These are phyloP conservation scores for Stylonectria norvegica DNA, from an alignment of 2,329 filamentous ascomycete genomes.

Conservation along the genomic window DNA sequence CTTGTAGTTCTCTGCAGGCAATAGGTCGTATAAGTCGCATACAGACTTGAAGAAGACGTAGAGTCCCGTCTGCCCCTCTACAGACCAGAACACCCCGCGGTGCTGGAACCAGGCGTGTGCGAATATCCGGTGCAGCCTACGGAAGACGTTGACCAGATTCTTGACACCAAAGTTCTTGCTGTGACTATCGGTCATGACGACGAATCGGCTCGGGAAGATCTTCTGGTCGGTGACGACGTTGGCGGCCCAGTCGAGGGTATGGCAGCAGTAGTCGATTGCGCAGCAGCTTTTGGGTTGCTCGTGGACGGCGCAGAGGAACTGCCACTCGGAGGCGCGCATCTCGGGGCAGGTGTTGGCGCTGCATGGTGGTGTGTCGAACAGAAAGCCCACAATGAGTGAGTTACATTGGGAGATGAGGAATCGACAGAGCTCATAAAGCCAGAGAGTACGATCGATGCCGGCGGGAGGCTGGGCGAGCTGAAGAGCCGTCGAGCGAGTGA, in stretches of 20 bases:
- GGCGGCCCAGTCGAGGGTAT: slow-evolving; percentile 96
- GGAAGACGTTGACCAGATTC: slow-evolving; percentile 92
- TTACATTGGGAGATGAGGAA: slow-evolving; percentile 96
- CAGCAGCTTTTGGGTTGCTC: slow-evolving; percentile 96
- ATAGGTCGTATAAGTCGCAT: slow-evolving; percentile 84
- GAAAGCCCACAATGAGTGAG: slow-evolving; percentile 84
- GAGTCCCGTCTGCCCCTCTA: slow-evolving; percentile 85
- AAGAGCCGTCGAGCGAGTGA: slow-evolving; percentile 71
- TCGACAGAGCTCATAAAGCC: slow-evolving; percentile 96
- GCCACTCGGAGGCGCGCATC: slow-evolving; percentile 98
- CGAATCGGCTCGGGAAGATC: slow-evolving; percentile 85
- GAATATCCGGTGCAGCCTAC: slow-evolving; percentile 91
- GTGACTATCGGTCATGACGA: slow-evolving; percentile 52
- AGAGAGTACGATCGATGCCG: slow-evolving; percentile 80
- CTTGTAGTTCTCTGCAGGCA: slow-evolving; percentile 94
- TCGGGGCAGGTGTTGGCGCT: slow-evolving; percentile 88
- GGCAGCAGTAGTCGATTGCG: slow-evolving; percentile 98
- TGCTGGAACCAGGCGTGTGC: slow-evolving; percentile 99
- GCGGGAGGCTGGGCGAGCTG: slow-evolving; percentile 76
- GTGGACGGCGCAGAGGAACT: slow-evolving; percentile 96
- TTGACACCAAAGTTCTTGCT: slow-evolving; percentile 65
- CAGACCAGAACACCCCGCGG: slow-evolving; percentile 88
- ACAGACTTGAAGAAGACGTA: slow-evolving; percentile 98
- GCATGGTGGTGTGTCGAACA: slow-evolving; percentile 86
- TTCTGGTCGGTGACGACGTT: slow-evolving; percentile 93